Evolutionary conservation across 495 filamentous ascomycete genomes (phyloP).

Genomic region (Xylaria bambusicola): DNA sequence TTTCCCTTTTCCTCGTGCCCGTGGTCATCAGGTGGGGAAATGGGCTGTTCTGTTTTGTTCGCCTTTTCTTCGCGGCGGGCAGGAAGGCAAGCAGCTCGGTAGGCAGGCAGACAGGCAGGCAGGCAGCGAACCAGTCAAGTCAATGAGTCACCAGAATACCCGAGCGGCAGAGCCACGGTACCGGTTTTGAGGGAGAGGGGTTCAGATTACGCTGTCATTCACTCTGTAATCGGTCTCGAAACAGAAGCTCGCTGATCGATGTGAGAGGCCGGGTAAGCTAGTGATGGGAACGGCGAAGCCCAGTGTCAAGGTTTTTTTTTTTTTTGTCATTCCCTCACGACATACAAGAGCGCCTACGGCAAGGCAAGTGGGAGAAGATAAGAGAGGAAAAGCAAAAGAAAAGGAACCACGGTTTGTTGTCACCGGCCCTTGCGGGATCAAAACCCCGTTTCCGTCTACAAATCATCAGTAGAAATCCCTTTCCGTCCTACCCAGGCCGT

Average conservation of each 20-base stretch:
- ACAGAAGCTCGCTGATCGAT: background rate
- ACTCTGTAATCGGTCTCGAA: background rate
- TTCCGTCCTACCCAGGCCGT: constrained; percentile 6
- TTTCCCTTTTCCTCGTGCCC: background rate
- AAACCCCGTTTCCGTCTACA: background rate
- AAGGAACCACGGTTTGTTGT: constrained; percentile 4
- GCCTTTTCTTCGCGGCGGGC: too few species aligned
- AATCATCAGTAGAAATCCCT: constrained; percentile 9
- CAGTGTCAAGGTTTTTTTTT: constrained; percentile 4
- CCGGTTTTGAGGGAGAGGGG: too few species aligned
- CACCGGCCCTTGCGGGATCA: constrained; percentile 1
- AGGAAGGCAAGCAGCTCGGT: background rate
- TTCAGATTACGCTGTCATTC: background rate
- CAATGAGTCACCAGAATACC: background rate
- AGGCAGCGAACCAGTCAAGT: background rate
- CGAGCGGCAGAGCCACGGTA: background rate
- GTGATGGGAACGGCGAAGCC: background rate
- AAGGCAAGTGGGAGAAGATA: background rate
- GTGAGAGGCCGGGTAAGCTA: background rate
- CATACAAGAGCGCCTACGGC: constrained; percentile 17
- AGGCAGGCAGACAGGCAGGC: background rate
- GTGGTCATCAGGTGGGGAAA: background rate
- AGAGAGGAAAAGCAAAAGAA: background rate
- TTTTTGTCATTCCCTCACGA: constrained; percentile 12
- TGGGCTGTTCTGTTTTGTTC: too few species aligned